These are phyloP conservation scores for Cupressus sempervirens DNA, from an alignment of 75 land plant genomes.

Conservation along the genomic window DNA sequence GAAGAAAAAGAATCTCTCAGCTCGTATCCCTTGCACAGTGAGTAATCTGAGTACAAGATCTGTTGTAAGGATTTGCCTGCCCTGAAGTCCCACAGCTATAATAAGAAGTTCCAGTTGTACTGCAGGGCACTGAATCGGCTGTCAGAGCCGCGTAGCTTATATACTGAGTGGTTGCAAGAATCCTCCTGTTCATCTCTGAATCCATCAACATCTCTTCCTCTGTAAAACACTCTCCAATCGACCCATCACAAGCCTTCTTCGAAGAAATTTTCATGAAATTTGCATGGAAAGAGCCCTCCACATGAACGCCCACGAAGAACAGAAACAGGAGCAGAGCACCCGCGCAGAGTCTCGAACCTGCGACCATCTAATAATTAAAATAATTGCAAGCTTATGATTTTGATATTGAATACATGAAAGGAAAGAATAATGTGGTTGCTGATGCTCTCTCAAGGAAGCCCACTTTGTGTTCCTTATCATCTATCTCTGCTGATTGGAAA, in stretches of 20 bases:
- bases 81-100: conserved; percentile 35
- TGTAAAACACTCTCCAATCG: conserved; percentile 20
- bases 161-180: conserved; percentile 19
- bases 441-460: too few relatives aligned
- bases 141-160: conserved; percentile 47
- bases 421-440: too few relatives aligned
- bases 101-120: conserved; percentile 40
- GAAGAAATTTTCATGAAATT: not conserved
- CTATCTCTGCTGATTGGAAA: too few relatives aligned
- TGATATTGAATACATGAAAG: too few relatives aligned
- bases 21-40: conserved; percentile 32
- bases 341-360: not conserved
- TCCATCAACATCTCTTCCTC: conserved; percentile 25
- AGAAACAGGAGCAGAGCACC: not conserved
- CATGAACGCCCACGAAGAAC: not conserved
- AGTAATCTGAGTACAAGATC: conserved; percentile 40
- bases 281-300: not conserved
- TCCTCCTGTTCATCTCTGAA: conserved; percentile 31
- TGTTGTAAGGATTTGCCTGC: conserved; percentile 35
- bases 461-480: too few relatives aligned
- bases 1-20: not conserved
- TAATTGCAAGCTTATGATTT: too few relatives aligned
- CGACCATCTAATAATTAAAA: too few relatives aligned
- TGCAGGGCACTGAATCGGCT: conserved; percentile 37
- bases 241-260: conserved; percentile 5